Evolutionary conservation across 768 basidiomycete species (phyloP).

Genomic region (Termitomyces sp.): DNA sequence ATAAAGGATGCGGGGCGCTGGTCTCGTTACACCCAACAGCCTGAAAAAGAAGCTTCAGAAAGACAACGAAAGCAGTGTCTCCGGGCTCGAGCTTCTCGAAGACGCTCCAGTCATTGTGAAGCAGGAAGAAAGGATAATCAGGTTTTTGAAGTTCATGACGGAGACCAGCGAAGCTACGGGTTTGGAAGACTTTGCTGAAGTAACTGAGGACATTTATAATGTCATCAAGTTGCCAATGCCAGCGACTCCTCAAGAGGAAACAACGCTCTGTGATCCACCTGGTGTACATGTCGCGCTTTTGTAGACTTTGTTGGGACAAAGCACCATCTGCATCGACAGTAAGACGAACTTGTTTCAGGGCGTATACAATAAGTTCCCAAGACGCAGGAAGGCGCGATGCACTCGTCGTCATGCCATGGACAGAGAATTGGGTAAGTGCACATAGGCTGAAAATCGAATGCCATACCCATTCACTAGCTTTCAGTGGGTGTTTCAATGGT

Average conservation of each 20-base stretch:
- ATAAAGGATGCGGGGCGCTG: conserved; percentile 28
- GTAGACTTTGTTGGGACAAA: conserved; percentile 32
- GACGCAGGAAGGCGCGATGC: conserved; percentile 40
- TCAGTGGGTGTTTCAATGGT: conserved; percentile 28
- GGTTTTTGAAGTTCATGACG: conserved; percentile 39
- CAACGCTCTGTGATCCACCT: conserved; percentile 68
- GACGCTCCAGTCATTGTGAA: conserved; percentile 47
- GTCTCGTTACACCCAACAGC: conserved; percentile 34
- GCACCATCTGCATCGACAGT: conserved; percentile 41
- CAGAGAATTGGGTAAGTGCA: conserved; percentile 76
- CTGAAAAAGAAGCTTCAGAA: conserved; percentile 78
- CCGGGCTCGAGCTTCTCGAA: conserved; percentile 44
- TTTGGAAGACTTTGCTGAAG: conserved; percentile 71
- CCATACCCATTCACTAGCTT: conserved; percentile 71
- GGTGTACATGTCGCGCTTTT: conserved; percentile 68
- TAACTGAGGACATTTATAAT: conserved; percentile 56
- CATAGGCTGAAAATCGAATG: conserved; percentile 62
- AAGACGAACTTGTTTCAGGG: conserved; percentile 59
- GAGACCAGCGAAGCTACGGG: conserved; percentile 73
- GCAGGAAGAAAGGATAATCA: conserved; percentile 73
- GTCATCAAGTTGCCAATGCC: conserved; percentile 69
- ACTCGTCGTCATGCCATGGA: conserved; percentile 34
- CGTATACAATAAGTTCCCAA: conserved; percentile 63
- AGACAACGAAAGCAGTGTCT: conserved; percentile 76
- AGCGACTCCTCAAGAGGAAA: conserved; percentile 66